Percentiles rank a stretch among this genome's conserved stretches.
phyloP scores from a whole-genome alignment of 148 eudicot genomes.

The Pouteria glomerata region DNA sequence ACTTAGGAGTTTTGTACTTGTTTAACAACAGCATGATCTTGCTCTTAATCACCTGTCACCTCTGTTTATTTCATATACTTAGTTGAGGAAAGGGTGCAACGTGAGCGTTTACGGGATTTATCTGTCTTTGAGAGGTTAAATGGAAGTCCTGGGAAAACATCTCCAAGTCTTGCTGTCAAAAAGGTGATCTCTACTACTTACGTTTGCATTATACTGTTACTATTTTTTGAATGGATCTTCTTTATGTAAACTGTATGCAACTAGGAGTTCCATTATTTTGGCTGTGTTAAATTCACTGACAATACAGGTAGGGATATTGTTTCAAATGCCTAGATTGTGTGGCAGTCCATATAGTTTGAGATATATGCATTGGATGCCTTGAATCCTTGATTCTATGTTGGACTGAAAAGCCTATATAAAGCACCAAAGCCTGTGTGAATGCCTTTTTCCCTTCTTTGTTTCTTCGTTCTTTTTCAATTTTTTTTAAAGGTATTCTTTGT shows the following conservation, averaged over 20 bases:
- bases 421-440: background rate
- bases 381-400: background rate
- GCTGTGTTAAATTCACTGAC: background rate
- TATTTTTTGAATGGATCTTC: background rate
- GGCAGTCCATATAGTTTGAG: background rate
- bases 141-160: slow-evolving; percentile 63
- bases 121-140: slow-evolving; percentile 82
- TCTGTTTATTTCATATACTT: background rate
- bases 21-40: background rate
- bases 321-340: background rate
- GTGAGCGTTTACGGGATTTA: slow-evolving; percentile 81
- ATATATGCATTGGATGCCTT: background rate
- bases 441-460: too few species aligned
- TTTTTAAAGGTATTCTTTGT: too few species aligned
- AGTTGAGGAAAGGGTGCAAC: slow-evolving; percentile 77
- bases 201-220: background rate
- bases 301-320: background rate
- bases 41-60: background rate
- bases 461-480: too few species aligned
- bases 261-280: background rate
- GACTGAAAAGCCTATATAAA: background rate
- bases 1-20: background rate
- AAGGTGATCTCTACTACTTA: slow-evolving; percentile 45
- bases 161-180: slow-evolving; percentile 78
- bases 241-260: background rate